Base-by-base conservation (phyloP, 2,329 filamentous ascomycete species). In the Diplodia mutila region DNA sequence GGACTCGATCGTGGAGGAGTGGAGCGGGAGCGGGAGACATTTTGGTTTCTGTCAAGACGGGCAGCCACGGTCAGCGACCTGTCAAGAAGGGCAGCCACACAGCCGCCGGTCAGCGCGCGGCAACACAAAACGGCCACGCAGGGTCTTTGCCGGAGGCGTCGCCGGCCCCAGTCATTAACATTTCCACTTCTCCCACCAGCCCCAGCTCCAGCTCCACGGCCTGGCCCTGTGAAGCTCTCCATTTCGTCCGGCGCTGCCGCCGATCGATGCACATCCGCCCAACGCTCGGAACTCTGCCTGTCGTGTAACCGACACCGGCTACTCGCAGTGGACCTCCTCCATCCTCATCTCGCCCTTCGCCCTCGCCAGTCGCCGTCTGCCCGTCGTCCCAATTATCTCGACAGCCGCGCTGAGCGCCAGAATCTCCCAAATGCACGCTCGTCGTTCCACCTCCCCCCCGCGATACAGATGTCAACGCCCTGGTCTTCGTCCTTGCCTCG, bases 301-400 rank as follows among this genome's bases (percentile, higher is more conserved):
- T 27, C 23, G 59, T 63, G 59, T 37, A 51, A 63, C 59, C 21
- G 42, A 34, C 27, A 12, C 34, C 54, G 37, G 23, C 37, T 25
- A 39, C 39, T 48, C 16, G 55, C 55, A 48, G 55, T 51, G 46
- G 57, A 23, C 42, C 42, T 23, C 57, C 8, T 61, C n/a, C 46
- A 23, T 23, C 29, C 29, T 51, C 59, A 23, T 51, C 27, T 63
- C 46, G 55, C 54, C 12, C 23, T 12, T 46, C 12, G 21, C 37
- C 21, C 37, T 59, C 32, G 32, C 32, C 32, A 34, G 32, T 34
- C 32, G 32, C 32, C 32, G 11, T 54, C 52, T 18, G 27, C 6
- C 52, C 25, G 37, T 21, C 23, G 12, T 12, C 25, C 4, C 4
- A n/a, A 51, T n/a, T 61, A 32, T 37, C 27, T 21, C 7, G n/a